Base-by-base conservation (phyloP, 768 basidiomycete species). In the Collybia mongolica region DNA sequence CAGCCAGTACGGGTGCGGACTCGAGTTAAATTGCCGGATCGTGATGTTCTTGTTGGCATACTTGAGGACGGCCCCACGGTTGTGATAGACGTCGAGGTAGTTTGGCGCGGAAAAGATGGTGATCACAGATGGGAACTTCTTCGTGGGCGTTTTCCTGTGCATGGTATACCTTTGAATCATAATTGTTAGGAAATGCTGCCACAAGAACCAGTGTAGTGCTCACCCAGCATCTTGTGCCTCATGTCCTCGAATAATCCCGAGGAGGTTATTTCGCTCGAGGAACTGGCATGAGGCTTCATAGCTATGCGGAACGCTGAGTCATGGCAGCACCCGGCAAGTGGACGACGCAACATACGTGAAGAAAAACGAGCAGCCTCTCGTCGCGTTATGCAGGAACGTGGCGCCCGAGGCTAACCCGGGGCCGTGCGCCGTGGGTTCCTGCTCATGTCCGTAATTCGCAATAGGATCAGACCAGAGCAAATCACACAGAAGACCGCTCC, bases 31-130 rank as follows among this genome's bases (percentile, higher is more conserved):
- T 65, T 93, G 91, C 49, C 93, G 80, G 52, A 98, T 96, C 45
- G 93, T 97, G 74, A 97, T 94, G 49, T 90, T 94, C 71, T 93
- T 95, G 68, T 93, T 93, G 58, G 89, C 92, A 64, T 98, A 98
- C 70, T 97, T 97, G 68, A 98, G 84, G 15, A 99, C 90, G 2
- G 96, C 96, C 0, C 90, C 96, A 52, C 94, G 91, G 69, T 99
- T 99, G 67, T 92, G 88, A 70, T 98, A 97, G 15, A 91, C 90
- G 65, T 98, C 96, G 53, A 97, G 83, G 66, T 97, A 98, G 65
- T 97, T 95, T 9, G 96, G 96, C 1, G 95, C 96, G 15, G 90
- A 93, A 73, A 99, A 99, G 58, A 99, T 92, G 32, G 95, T 98
- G 72, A 98, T 97, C 26, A 98, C 90, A 0, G 92, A 91, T 0